Conservation (phyloP, 140 eudicot species). For the Anethum foeniculum region DNA sequence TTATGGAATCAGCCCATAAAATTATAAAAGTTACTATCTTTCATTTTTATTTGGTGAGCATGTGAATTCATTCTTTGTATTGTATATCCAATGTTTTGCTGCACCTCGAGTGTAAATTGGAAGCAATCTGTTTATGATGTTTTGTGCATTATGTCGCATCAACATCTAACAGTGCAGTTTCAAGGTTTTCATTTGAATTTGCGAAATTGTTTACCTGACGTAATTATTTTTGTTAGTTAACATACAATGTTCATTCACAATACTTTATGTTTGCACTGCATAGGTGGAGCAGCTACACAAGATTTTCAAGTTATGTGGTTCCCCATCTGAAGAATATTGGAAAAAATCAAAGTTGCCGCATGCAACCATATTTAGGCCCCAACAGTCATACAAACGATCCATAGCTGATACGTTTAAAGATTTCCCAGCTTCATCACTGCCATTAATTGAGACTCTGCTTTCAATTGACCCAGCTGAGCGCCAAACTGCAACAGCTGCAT, state of each 20-base stretch:
- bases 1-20: neutral
- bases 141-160: neutral
- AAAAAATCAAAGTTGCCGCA: constrained; percentile 66
- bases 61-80: neutral
- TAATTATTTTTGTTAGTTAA: neutral
- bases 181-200: neutral
- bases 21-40: neutral
- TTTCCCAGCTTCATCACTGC: constrained; percentile 49
- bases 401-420: constrained; percentile 58
- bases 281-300: constrained; percentile 81
- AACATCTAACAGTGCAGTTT: neutral
- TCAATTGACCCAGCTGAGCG: constrained; percentile 69
- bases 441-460: constrained; percentile 55
- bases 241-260: neutral
- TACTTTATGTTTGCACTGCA: neutral
- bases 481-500: constrained; percentile 55
- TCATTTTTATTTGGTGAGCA: neutral
- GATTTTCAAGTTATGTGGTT: constrained; percentile 71
- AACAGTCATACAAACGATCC: constrained; percentile 56
- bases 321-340: constrained; percentile 76
- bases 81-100: neutral
- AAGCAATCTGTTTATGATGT: neutral
- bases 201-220: neutral
- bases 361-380: constrained; percentile 68
- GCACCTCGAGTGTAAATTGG: neutral